Percentiles rank a stretch among this genome's conserved stretches.
Evolutionary conservation across 768 basidiomycete genomes (phyloP).

Genomic region (Ramaria sp.): DNA sequence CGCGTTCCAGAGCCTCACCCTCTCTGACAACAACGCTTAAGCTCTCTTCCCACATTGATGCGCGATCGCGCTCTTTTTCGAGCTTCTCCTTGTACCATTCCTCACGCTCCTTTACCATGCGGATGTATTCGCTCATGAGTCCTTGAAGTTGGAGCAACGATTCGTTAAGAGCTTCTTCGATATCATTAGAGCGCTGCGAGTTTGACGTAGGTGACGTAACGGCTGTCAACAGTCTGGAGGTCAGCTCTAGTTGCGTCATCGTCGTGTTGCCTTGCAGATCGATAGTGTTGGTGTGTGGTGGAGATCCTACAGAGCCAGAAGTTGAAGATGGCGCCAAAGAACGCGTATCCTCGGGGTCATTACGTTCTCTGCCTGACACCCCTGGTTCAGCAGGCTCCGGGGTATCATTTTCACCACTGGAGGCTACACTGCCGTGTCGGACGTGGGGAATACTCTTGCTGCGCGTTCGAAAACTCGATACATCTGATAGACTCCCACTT

Average conservation of each 20-base stretch:
- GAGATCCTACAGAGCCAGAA: constrained; percentile 12
- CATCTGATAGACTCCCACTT: neutral
- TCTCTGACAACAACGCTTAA: constrained; percentile 76
- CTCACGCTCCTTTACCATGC: constrained; percentile 70
- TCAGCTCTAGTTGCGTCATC: constrained; percentile 71
- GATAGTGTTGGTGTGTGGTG: constrained; percentile 50
- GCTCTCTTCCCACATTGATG: constrained; percentile 83
- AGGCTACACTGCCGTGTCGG: neutral
- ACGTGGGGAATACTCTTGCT: neutral
- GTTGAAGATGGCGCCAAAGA: constrained; percentile 4
- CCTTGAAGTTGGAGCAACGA: constrained; percentile 45
- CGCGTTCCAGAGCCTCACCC: constrained; percentile 73
- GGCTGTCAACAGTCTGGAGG: constrained; percentile 48
- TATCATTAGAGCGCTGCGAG: constrained; percentile 3
- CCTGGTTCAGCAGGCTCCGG: neutral
- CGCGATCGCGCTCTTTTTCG: constrained; percentile 50
- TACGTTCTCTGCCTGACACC: neutral
- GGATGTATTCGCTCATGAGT: constrained; percentile 55
- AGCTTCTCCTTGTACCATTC: constrained; percentile 64
- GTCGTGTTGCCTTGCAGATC: constrained; percentile 61
- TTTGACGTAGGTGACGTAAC: constrained; percentile 25
- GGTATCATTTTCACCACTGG: neutral
- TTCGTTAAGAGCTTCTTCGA: constrained; percentile 42
- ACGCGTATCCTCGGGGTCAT: neutral
- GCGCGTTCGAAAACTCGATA: neutral